Base-by-base conservation (phyloP, 441 rosid species). In the Croton setiger region DNA sequence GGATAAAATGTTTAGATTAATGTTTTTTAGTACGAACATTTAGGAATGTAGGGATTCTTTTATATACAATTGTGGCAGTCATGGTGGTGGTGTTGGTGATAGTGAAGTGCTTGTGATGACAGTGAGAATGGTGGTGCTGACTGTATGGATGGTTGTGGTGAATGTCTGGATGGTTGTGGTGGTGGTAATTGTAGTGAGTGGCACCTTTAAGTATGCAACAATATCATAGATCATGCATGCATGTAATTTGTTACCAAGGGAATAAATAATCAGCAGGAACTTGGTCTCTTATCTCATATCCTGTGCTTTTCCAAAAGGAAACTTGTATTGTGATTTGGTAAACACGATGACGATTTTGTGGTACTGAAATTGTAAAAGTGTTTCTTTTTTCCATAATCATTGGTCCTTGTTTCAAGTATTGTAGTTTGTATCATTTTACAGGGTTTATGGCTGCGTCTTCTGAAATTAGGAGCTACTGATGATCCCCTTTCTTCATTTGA, bases 401-500 rank as follows among this genome's bases (percentile, higher is more conserved):
- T 12, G 31, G 13, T 53, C 31, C 33, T 49, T 27, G 63, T 54
- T 52, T 62, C 18, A 51, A 31, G 47, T 43, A 44, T 53, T 70
- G 27, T 39, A 37, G 33, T 53, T 63, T 18, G n/a, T 47, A 21
- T 74, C 44, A 52, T 69, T 71, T 52, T 74, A 64, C 83, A 93
- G 99, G 99, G 98, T 60, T 81, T 96, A 68, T 96, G 99, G 99
- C 77, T 88, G 69, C 97, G 97, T 71, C 97, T 96, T 78, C 80
- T 93, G 72, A 88, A 92, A 85, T 73, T 96, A 68, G 97, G 95
- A 72, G 81, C 94, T 68, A 78, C 87, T 70, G 99, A 93, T 68
- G 99, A 96, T 85, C 99, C 99, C 47, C 99, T 96, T 80, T 96
- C 99, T 71, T 91, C 99, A 60, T 96, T 96, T 74, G 99, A 96